Evolutionary conservation across 1,284 basidiomycete species (phyloP).

Genomic region (Pholiota adiposa): DNA sequence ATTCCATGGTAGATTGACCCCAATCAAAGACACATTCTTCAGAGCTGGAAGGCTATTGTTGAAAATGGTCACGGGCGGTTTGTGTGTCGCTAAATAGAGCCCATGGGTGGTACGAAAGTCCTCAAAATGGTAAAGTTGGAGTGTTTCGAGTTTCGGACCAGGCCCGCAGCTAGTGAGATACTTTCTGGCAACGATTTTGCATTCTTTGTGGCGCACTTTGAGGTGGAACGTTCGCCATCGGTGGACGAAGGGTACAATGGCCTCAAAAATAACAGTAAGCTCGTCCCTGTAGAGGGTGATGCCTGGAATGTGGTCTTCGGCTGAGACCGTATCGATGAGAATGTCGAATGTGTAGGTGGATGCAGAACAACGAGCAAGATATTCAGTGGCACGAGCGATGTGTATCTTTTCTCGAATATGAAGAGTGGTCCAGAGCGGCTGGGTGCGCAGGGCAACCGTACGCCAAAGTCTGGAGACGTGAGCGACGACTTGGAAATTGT

Average conservation of each 20-base stretch:
- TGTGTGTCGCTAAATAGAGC: slow-evolving; percentile 55
- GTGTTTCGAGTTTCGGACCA: slow-evolving; percentile 54
- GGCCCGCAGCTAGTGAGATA: slow-evolving; percentile 51
- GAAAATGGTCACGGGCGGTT: slow-evolving; percentile 60
- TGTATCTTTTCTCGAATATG: slow-evolving; percentile 54
- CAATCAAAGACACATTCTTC: slow-evolving; percentile 59
- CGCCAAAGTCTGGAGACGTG: slow-evolving; percentile 62
- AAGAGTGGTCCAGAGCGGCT: slow-evolving; percentile 56
- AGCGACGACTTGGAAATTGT: slow-evolving; percentile 55
- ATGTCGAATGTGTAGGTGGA: slow-evolving; percentile 49
- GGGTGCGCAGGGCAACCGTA: slow-evolving; percentile 49
- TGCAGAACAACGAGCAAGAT: slow-evolving; percentile 42
- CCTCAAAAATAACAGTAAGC: slow-evolving; percentile 46
- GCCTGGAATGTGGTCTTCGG: slow-evolving; percentile 47
- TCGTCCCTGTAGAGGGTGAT: slow-evolving; percentile 51
- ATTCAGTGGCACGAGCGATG: slow-evolving; percentile 48
- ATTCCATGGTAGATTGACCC: slow-evolving; percentile 65
- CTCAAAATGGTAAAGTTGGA: slow-evolving; percentile 68
- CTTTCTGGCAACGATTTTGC: slow-evolving; percentile 55
- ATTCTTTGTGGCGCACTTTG: slow-evolving; percentile 58
- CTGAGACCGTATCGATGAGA: slow-evolving; percentile 56
- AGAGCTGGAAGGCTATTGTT: slow-evolving; percentile 50
- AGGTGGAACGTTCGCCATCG: slow-evolving; percentile 62
- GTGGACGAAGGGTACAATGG: slow-evolving; percentile 50
- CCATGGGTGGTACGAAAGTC: slow-evolving; percentile 53